A percentile compares a stretch with the other conserved stretches of the same genome.
phyloP scores from a whole-genome alignment of 1,284 basidiomycete species.

The Neotropicomus parvogracilis region DNA sequence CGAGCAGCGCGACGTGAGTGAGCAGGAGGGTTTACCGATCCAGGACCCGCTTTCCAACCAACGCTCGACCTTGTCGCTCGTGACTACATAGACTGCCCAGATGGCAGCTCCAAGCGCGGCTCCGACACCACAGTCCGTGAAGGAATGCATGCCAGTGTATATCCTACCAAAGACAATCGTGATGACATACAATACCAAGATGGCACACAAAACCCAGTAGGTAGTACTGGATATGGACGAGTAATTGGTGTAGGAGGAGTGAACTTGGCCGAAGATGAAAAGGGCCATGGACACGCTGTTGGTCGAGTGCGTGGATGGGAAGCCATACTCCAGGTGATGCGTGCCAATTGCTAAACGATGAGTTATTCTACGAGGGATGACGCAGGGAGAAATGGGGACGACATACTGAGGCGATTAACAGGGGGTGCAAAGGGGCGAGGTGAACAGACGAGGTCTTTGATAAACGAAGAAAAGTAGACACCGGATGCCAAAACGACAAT shows the following conservation, averaged over 20 bases:
- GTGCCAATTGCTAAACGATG: constrained; percentile 65
- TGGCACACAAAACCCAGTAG: constrained; percentile 41
- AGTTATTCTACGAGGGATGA: background rate
- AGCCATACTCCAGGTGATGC: constrained; percentile 89
- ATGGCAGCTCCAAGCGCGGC: constrained; percentile 61
- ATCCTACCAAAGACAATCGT: constrained; percentile 87
- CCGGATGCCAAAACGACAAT: constrained; percentile 75
- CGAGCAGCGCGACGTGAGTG: background rate
- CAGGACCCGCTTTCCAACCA: constrained; percentile 53
- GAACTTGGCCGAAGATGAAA: constrained; percentile 61
- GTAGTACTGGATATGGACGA: constrained; percentile 42
- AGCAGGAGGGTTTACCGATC: constrained; percentile 45
- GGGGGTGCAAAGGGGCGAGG: constrained; percentile 91
- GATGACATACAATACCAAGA: constrained; percentile 62
- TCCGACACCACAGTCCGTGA: constrained; percentile 73
- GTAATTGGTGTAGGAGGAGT: constrained; percentile 39
- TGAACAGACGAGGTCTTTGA: constrained; percentile 89
- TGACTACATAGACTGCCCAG: constrained; percentile 54
- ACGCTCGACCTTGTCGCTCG: constrained; percentile 40
- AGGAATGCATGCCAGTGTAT: constrained; percentile 90
- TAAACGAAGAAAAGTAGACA: constrained; percentile 79
- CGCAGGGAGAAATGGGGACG: background rate
- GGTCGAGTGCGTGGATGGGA: constrained; percentile 94
- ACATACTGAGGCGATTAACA: constrained; percentile 78
- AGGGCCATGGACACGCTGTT: constrained; percentile 88